Conservation (phyloP, 1,139 yeast species). For the Candida glucosophila region DNA sequence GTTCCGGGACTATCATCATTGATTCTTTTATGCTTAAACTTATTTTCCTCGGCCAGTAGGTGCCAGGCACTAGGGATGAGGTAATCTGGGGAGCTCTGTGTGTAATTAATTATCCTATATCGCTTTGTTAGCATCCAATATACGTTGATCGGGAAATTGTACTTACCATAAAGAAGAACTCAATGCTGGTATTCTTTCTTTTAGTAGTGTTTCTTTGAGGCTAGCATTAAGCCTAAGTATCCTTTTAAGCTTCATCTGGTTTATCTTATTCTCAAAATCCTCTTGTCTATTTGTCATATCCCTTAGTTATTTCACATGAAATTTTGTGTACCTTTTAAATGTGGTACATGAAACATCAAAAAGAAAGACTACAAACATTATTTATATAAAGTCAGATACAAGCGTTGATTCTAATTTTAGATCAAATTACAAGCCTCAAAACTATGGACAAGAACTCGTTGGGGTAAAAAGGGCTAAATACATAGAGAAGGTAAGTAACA, state of each 20-base stretch:
- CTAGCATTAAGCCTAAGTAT: constrained; percentile 52
- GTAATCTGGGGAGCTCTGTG: constrained; percentile 43
- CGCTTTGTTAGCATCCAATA: constrained; percentile 6
- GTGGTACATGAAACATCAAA: no score
- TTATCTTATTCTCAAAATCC: constrained; percentile 22
- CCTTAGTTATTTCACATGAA: no score
- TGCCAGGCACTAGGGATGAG: constrained; percentile 45
- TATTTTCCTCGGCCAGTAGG: constrained; percentile 38
- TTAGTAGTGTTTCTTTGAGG: constrained; percentile 42
- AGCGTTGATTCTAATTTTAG: no score
- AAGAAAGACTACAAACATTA: no score
- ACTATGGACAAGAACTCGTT: no score
- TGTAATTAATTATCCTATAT: constrained; percentile 30
- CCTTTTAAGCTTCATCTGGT: constrained; percentile 50
- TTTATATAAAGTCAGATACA: no score
- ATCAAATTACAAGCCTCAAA: no score
- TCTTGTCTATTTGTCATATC: no score
- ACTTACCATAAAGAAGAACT: constrained; percentile 46
- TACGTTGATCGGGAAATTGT: constrained; percentile 2
- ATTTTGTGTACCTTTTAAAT: no score
- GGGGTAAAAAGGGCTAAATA: no score
- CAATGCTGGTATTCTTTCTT: constrained; percentile 62
- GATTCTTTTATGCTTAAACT: constrained; percentile 23
- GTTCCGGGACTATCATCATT: constrained; percentile 6
- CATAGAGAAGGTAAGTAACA: no score